Percentiles rank a stretch among this genome's conserved stretches.
Evolutionary conservation across 331 rosid species (phyloP).

Genomic region (Stylosanthes scabra): DNA sequence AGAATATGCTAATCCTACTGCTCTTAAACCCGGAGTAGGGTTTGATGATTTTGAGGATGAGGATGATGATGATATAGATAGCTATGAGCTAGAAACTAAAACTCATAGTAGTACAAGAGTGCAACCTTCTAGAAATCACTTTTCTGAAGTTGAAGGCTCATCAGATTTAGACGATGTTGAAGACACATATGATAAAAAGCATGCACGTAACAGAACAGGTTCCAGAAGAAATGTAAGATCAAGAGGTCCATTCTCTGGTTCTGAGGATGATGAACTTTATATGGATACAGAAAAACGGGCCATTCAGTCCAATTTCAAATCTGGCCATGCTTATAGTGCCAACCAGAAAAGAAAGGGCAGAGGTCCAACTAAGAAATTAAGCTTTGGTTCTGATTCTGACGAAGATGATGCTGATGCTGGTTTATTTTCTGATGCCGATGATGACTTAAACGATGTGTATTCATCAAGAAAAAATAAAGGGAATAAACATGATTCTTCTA

Average conservation of each 20-base stretch:
- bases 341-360: constrained; percentile 55
- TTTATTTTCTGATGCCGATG: constrained; percentile 78
- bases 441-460: constrained; percentile 47
- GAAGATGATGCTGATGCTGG: constrained; percentile 65
- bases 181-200: constrained; percentile 34
- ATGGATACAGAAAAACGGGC: constrained; percentile 55
- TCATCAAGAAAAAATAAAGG: constrained; percentile 54
- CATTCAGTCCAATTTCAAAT: constrained; percentile 63
- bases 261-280: constrained; percentile 67
- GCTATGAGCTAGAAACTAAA: constrained; percentile 72
- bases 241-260: constrained; percentile 53
- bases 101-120: constrained; percentile 48
- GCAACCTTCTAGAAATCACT: constrained; percentile 51
- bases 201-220: constrained; percentile 31
- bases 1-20: constrained; percentile 53
- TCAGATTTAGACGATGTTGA: constrained; percentile 59
- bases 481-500: constrained; percentile 37
- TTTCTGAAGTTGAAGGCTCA: constrained; percentile 64
- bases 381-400: constrained; percentile 93
- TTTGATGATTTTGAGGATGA: constrained; percentile 95
- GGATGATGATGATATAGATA: constrained; percentile 90
- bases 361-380: constrained; percentile 62
- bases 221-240: constrained; percentile 47
- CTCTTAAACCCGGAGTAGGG: constrained; percentile 62
- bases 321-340: constrained; percentile 62